Percentiles rank a stretch among this genome's conserved stretches.
These are phyloP conservation scores for Brasenia schreberi DNA, from an alignment of 164 flowering plant genomes.

Conservation along the genomic window DNA sequence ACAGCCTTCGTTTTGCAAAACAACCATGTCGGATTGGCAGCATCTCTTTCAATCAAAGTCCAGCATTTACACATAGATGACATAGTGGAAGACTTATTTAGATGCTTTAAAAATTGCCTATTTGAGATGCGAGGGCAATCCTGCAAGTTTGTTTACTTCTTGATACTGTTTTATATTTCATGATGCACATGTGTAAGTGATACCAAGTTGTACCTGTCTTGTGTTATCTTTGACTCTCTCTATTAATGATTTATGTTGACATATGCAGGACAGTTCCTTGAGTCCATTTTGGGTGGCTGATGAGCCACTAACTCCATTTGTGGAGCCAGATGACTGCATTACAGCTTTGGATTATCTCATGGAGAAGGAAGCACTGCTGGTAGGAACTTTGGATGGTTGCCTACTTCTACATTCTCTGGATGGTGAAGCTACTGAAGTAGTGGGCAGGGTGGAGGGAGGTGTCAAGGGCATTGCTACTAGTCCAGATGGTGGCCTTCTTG, in stretches of 20 bases:
- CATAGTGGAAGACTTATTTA: too few species aligned
- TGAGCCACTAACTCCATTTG: constrained; percentile 1
- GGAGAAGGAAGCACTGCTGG: constrained; percentile 83
- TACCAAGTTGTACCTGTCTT: neutral
- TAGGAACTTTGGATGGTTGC: constrained; percentile 65
- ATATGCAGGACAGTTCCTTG: neutral
- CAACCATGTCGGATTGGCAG: too few species aligned
- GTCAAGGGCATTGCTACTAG: constrained; percentile 70
- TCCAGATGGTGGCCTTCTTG: constrained; percentile 95
- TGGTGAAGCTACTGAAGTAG: constrained; percentile 46
- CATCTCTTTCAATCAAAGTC: too few species aligned
- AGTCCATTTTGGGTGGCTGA: neutral
- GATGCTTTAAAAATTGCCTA: too few species aligned
- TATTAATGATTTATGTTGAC: neutral
- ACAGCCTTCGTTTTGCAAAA: too few species aligned
- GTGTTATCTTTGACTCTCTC: too few species aligned
- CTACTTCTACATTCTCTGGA: constrained; percentile 48
- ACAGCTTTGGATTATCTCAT: constrained; percentile 69
- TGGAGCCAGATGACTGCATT: constrained; percentile 62
- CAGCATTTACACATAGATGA: too few species aligned
- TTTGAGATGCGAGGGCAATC: neutral
- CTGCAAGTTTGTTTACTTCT: neutral
- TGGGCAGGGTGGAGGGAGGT: constrained; percentile 92
- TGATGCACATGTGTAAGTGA: neutral
- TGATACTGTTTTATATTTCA: neutral